These are phyloP conservation scores for Cryptosporidium tyzzeri DNA, from an alignment of 169 alveolate genomes.

Conservation along the genomic window DNA sequence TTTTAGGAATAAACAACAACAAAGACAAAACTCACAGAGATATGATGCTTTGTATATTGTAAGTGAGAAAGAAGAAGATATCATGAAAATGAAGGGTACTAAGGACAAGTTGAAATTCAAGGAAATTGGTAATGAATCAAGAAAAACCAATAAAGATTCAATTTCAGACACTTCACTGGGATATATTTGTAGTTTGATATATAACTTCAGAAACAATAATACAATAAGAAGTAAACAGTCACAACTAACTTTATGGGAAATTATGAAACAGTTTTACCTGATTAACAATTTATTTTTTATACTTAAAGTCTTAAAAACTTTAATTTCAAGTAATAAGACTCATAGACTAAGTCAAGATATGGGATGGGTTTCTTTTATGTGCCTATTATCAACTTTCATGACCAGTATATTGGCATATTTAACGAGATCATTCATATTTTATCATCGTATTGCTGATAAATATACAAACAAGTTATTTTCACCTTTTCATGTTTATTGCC, in stretches of 20 bases:
- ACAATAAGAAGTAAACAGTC: slow-evolving; percentile 60
- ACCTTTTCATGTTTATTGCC: slow-evolving; percentile 55
- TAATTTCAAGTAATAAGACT: slow-evolving; percentile 20
- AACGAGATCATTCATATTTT: slow-evolving; percentile 44
- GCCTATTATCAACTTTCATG: slow-evolving; percentile 34
- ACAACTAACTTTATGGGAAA: slow-evolving; percentile 66
- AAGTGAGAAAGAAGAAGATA: slow-evolving; percentile 14
- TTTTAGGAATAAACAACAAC: slow-evolving; percentile 58
- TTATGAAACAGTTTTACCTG: slow-evolving; percentile 46
- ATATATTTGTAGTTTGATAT: slow-evolving; percentile 45
- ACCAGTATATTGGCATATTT: slow-evolving; percentile 51
- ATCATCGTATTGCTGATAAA: slow-evolving; percentile 30
- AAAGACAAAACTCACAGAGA: slow-evolving; percentile 51
- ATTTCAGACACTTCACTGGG: slow-evolving; percentile 11
- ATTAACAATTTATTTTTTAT: slow-evolving; percentile 54
- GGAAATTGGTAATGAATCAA: background rate
- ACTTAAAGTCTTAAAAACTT: slow-evolving; percentile 42
- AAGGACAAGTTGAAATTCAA: background rate
- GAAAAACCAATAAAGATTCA: background rate
- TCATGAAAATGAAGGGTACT: background rate
- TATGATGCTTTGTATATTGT: slow-evolving; percentile 27
- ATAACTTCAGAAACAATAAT: slow-evolving; percentile 29
- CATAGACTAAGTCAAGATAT: slow-evolving; percentile 55
- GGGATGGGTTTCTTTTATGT: slow-evolving; percentile 73
- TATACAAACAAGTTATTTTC: slow-evolving; percentile 33